Percentiles rank a stretch among this genome's conserved stretches.
Evolutionary conservation across 2,329 filamentous ascomycete species (phyloP).

Genomic region (Fusarium luffae): DNA sequence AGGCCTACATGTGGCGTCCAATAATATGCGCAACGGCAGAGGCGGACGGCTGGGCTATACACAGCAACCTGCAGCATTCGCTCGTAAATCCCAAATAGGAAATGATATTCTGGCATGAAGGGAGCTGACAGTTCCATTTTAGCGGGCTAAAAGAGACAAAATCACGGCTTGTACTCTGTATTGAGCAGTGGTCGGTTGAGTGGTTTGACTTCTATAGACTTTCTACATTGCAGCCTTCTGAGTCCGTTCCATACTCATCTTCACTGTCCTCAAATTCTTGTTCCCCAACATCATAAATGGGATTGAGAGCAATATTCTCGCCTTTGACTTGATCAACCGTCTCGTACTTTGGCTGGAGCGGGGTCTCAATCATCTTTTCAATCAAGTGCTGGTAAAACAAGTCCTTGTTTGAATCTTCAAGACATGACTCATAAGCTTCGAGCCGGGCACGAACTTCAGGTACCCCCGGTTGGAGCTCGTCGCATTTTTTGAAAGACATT

Average conservation of each 20-base stretch:
- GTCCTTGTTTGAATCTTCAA: neutral
- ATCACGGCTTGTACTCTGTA: too few species aligned
- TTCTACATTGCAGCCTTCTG: too few species aligned
- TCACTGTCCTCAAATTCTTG: too few species aligned
- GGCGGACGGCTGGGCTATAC: fast-evolving
- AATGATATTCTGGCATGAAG: neutral
- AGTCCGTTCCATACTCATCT: too few species aligned
- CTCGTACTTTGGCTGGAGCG: neutral
- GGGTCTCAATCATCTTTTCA: neutral
- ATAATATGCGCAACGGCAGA: neutral
- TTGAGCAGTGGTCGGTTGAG: too few species aligned
- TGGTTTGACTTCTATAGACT: too few species aligned
- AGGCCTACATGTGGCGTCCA: neutral
- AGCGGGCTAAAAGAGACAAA: neutral
- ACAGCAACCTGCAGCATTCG: fast-evolving
- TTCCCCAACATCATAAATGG: neutral
- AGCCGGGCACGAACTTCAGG: neutral
- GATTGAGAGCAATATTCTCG: neutral
- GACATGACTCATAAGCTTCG: neutral
- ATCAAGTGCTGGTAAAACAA: neutral
- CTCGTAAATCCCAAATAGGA: neutral
- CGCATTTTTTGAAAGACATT: too few species aligned
- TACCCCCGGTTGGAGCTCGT: too few species aligned
- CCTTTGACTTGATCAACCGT: neutral
- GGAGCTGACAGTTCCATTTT: neutral